Percentiles rank a stretch among this genome's conserved stretches.
Conservation (phyloP, 139 green algal species). For the Tetraselmis chui region DNA sequence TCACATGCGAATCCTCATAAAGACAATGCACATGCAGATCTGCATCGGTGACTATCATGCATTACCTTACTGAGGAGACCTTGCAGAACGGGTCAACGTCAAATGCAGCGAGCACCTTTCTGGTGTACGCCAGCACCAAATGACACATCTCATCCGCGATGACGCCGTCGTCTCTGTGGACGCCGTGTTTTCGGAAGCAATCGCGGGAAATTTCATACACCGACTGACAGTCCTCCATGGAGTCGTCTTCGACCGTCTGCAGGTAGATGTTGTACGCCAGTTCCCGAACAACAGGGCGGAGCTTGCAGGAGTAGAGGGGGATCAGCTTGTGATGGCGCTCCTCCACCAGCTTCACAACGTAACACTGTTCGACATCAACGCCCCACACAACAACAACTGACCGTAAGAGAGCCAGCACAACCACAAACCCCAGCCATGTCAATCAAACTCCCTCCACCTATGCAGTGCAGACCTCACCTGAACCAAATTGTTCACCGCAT, state of each 20-base stretch:
- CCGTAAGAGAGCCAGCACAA: too few species aligned
- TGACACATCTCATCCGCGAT: neutral
- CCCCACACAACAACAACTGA: too few species aligned
- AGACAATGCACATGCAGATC: too few species aligned
- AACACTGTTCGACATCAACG: neutral
- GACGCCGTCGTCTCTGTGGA: neutral
- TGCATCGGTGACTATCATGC: too few species aligned
- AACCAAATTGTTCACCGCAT: neutral
- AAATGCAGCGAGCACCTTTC: neutral
- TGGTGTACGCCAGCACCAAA: neutral
- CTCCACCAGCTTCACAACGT: neutral
- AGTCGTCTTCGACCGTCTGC: neutral
- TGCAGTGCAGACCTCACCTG: neutral
- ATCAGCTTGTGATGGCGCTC: neutral
- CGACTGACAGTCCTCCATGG: neutral
- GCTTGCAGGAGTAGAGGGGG: neutral
- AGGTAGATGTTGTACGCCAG: neutral
- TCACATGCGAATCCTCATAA: too few species aligned
- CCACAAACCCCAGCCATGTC: too few species aligned
- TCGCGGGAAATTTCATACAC: neutral
- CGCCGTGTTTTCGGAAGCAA: neutral
- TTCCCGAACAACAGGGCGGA: neutral
- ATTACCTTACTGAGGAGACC: neutral
- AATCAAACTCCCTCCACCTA: too few species aligned
- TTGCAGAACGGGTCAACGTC: neutral